Percentiles rank a stretch among this genome's conserved stretches.
phyloP scores from a whole-genome alignment of 106 monocot species.

The Posidonia australis region DNA sequence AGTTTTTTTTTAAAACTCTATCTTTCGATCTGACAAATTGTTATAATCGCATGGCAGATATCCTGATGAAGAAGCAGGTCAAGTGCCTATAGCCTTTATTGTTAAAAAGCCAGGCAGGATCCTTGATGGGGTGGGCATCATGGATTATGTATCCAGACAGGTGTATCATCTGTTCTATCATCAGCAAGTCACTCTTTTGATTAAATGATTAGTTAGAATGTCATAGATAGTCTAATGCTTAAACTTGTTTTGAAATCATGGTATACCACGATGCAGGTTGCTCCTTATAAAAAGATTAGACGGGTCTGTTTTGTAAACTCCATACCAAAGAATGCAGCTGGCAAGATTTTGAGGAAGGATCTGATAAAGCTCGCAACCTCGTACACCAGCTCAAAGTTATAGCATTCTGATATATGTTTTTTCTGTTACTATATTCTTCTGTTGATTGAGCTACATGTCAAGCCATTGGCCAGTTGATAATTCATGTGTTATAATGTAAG shows the following conservation, averaged over 20 bases:
- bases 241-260: not conserved
- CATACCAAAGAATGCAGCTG: slow-evolving; percentile 76
- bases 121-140: not conserved
- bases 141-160: not conserved
- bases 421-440: no score
- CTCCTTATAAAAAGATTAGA: slow-evolving; percentile 78
- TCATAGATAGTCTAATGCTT: no score
- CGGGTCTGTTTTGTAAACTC: slow-evolving; percentile 49
- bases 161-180: not conserved
- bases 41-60: not conserved
- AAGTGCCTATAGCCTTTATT: not conserved
- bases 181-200: not conserved
- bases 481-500: no score
- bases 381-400: slow-evolving; percentile 14
- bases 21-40: not conserved
- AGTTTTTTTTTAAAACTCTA: not conserved
- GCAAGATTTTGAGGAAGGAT: slow-evolving; percentile 87
- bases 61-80: slow-evolving; percentile 4
- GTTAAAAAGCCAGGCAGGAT: not conserved
- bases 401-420: no score
- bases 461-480: no score
- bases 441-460: no score
- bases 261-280: slow-evolving; percentile 40
- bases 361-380: slow-evolving; percentile 62
- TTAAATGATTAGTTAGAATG: no score